Evolutionary conservation across 2,329 filamentous ascomycete species (phyloP), one percentile per base, ranked within the genome.

Genomic region (Penicillium sp.): DNA sequence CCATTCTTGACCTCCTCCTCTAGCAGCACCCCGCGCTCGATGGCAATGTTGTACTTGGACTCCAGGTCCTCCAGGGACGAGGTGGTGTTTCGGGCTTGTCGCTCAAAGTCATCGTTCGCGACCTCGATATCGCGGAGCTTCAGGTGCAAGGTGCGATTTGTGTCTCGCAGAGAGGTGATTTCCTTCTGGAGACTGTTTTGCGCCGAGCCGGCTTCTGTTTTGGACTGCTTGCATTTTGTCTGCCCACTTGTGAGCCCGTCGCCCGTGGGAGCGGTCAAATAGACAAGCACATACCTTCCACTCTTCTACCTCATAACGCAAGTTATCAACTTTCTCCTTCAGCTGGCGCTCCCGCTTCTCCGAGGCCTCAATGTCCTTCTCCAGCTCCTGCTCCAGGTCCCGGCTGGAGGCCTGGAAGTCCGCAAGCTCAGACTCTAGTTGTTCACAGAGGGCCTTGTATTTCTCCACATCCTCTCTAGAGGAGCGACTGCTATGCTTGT

Each of bases 31-130:
- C 77, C 81, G 37, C 90, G 76, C 68, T 98, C 92, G 52, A 98
- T 93, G 3, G 89, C 80, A 39, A 93, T 79, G 62, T 95, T 96
- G 66, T 92, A 95, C 66, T 96, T 98, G 46, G 85, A 90, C 67
- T 98, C 92, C 64, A 98, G 74, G 60, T 98, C 92, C 67, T 98
- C 92, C 45, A 96, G 77, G 34, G 90, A 95, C 30, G 89, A 95
- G 23, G 87, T 89, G 17, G 90, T 95, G 65, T 95, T 92, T 54
- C 92, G 82, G 51, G 92, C 90, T 69, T 96, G 90, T 50, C 88
- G 82, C 71, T 98, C 92, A 61, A 90, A 95, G 65, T 98, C 92
- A 72, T 98, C 92, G 68, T 96, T 98, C 61, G 85, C 87, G 38
- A 98, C 92, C 67, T 98, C 92, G 54, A 90, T 95, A 63, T 98